These are phyloP conservation scores for Cairneyella variabilis DNA, from an alignment of 495 filamentous ascomycete species.

Conservation along the genomic window DNA sequence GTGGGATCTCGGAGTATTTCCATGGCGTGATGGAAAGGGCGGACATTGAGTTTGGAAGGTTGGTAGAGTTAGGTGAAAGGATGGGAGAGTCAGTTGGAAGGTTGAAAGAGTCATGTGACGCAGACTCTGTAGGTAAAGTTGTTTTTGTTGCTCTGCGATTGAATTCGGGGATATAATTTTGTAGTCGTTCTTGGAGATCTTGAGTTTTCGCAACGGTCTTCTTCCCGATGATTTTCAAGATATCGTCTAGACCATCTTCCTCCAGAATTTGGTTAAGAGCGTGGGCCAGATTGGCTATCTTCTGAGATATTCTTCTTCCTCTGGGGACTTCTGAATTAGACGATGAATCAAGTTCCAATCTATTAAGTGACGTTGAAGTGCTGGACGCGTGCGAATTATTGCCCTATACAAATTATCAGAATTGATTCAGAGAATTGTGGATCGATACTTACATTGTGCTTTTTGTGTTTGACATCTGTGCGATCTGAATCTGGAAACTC, in stretches of 20 bases:
- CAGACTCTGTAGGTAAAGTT: not conserved
- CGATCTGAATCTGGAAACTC: not conserved
- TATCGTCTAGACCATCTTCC: slow-evolving; percentile 18
- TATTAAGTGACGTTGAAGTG: not conserved
- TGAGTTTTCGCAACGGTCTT: slow-evolving; percentile 8
- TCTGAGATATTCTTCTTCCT: not conserved
- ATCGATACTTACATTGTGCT: slow-evolving; percentile 6
- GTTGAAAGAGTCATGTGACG: slow-evolving; percentile 4
- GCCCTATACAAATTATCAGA: not conserved
- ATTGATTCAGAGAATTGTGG: not conserved
- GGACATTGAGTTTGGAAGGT: slow-evolving; percentile 15
- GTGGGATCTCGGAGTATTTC: slow-evolving; percentile 36
- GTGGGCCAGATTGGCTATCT: slow-evolving; percentile 16
- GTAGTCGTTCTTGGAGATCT: slow-evolving; percentile 10
- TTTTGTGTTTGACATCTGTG: slow-evolving; percentile 12
- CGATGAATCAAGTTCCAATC: not conserved
- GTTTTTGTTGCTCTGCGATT: not conserved
- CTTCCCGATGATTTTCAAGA: slow-evolving; percentile 10
- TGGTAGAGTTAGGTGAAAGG: not conserved
- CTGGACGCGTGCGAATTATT: not conserved
- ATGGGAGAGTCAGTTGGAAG: no score
- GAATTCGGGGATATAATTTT: not conserved
- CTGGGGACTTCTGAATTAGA: not conserved
- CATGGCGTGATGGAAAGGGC: slow-evolving; percentile 34
- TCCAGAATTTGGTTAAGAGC: slow-evolving; percentile 17